phyloP scores from a whole-genome alignment of 495 filamentous ascomycete genomes.

The Eremomyces bilateralis region DNA sequence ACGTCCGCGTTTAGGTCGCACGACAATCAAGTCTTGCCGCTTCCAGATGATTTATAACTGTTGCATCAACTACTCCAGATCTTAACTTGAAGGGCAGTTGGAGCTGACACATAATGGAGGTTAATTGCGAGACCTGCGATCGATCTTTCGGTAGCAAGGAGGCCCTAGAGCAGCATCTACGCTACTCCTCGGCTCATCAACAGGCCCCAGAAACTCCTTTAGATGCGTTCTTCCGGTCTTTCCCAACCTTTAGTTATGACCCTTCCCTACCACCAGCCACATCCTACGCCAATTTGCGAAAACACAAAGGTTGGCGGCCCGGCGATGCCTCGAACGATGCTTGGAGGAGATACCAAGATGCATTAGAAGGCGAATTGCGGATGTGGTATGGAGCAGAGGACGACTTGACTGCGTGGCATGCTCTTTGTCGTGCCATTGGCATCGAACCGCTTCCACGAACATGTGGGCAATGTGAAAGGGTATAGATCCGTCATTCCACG shows the following conservation, averaged over 20 bases:
- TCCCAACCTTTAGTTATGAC: conserved; percentile 12
- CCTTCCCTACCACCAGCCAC: conserved; percentile 13
- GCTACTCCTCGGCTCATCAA: conserved; percentile 2
- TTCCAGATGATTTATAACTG: no score
- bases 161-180: neutral
- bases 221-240: conserved; percentile 10
- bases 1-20: no score
- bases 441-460: conserved; percentile 10
- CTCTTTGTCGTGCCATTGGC: conserved; percentile 12
- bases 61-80: no score
- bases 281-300: conserved; percentile 12
- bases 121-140: neutral
- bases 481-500: neutral
- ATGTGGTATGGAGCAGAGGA: conserved; percentile 14
- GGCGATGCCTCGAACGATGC: conserved; percentile 12
- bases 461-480: conserved; percentile 5
- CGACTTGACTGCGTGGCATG: conserved; percentile 12
- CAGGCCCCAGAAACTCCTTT: conserved; percentile 12
- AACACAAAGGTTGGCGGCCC: conserved; percentile 7
- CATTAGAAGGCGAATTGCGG: conserved; percentile 9
- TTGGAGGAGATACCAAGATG: conserved; percentile 15
- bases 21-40: no score
- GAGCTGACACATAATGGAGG: no score
- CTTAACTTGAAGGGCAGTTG: no score
- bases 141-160: neutral